phyloP scores from a whole-genome alignment of 768 basidiomycete genomes.

The Naematelia aurantialba region DNA sequence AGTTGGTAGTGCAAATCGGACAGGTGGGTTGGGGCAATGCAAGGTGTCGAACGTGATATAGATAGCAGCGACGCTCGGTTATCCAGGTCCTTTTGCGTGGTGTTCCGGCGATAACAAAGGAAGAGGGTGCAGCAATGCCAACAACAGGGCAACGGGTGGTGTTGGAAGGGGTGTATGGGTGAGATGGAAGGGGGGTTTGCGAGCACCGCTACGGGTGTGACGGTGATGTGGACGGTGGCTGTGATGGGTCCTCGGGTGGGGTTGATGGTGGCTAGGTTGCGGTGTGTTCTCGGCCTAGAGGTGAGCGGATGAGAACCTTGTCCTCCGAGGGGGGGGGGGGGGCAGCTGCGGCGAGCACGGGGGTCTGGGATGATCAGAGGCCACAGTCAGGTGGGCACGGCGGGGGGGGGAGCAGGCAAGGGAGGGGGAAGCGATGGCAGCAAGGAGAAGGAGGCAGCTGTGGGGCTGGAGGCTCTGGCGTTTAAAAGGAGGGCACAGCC shows the following conservation, averaged over 20 bases:
- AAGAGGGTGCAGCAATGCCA: background rate
- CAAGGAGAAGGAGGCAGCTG: background rate
- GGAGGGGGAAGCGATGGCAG: background rate
- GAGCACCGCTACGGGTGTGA: background rate
- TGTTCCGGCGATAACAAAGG: background rate
- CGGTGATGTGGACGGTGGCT: background rate
- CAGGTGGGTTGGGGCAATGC: no score
- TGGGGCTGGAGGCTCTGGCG: background rate
- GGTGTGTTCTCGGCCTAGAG: background rate
- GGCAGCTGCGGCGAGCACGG: no score
- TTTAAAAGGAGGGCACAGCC: no score
- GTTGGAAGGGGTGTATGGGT: background rate
- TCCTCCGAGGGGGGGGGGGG: background rate
- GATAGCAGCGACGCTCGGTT: no score
- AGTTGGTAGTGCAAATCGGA: background rate
- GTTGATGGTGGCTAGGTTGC: background rate
- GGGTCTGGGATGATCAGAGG: no score
- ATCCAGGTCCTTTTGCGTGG: background rate
- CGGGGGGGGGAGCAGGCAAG: background rate
- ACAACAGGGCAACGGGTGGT: background rate
- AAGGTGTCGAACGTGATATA: background rate
- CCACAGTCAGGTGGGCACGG: background rate
- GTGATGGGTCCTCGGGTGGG: background rate
- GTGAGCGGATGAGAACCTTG: background rate
- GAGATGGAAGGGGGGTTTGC: background rate